Conservation (phyloP, 176 grass and related monocot species). For the Elaeis guineensis region DNA sequence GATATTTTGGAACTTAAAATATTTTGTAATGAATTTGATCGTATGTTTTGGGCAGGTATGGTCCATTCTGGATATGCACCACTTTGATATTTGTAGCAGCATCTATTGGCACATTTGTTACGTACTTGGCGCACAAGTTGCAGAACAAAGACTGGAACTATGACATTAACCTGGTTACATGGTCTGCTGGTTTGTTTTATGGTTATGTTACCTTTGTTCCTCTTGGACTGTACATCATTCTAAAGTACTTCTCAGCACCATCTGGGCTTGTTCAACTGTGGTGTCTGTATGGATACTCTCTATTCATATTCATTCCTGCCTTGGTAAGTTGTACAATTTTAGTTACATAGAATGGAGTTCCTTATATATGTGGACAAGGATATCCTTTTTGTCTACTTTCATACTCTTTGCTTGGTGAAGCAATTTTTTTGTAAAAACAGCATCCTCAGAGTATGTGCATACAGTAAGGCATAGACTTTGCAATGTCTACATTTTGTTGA, state of each 20-base stretch:
- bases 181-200: constrained; percentile 98
- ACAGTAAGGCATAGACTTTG: no score
- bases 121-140: constrained; percentile 89
- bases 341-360: no score
- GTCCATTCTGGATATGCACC: constrained; percentile 97
- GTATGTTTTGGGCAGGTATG: constrained; percentile 57
- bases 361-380: no score
- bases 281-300: constrained; percentile 95
- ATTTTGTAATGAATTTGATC: no score
- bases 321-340: constrained; percentile 35
- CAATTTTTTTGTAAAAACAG: no score
- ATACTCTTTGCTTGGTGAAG: no score
- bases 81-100: constrained; percentile 93
- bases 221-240: constrained; percentile 76
- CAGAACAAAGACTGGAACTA: constrained; percentile 94
- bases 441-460: no score
- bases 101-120: constrained; percentile 93
- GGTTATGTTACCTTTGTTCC: constrained; percentile 91
- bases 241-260: constrained; percentile 97
- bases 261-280: constrained; percentile 87
- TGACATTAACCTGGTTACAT: constrained; percentile 92
- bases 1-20: no score
- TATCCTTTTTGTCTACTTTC: no score
- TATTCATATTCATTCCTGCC: constrained; percentile 96
- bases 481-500: no score